Base-by-base conservation (phyloP, 2,329 filamentous ascomycete species). In the Didymella lethalis region DNA sequence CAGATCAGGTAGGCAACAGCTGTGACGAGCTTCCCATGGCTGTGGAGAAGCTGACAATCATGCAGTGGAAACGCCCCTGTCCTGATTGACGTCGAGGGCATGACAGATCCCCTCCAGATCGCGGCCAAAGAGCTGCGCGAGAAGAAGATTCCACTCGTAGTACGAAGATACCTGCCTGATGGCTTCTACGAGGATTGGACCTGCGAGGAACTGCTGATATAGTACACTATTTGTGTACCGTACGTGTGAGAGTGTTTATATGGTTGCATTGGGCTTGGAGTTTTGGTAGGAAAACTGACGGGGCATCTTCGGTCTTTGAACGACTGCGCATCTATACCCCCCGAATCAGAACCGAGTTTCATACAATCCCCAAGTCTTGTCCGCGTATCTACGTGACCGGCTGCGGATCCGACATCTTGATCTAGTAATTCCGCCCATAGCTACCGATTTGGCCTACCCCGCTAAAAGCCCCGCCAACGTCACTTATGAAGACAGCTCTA, bases 161-260 rank as follows among this genome's bases (percentile, higher is more conserved):
- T 99, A 65, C 88, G 95, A 77, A 88, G 95, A 75, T 99, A 98
- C 81, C 86, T 99, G 76, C 95, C 95, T 23, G 95, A 99, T 81
- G 95, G 95, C 82, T 97, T 87, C 92, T 98, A 98, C 79, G 95
- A 99, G 85, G 95, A 99, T 79, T 99, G 95, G 95, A 96, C 93
- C 34, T 97, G 93, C 80, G 95, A 98, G 81, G 95, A 99, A 80
- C 84, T 98, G 65, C 85, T 97, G 58, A 69, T 66, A 47, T 75
- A 61, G 64, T 62, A 45, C 28, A 28, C 41, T 28, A 2, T 48
- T 74, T 57, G 64, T 62, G 44, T 44, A n/a, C 25, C 28, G 41
- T 6, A 12, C 41, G 29, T 41, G 29, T 29, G 43, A 18, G 34
- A 34, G 51, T 57, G 54, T 59, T 56, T 55, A 51, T 63, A 46